Conservation (phyloP, 257 asterid species). For the Nicotiana knightiana region DNA sequence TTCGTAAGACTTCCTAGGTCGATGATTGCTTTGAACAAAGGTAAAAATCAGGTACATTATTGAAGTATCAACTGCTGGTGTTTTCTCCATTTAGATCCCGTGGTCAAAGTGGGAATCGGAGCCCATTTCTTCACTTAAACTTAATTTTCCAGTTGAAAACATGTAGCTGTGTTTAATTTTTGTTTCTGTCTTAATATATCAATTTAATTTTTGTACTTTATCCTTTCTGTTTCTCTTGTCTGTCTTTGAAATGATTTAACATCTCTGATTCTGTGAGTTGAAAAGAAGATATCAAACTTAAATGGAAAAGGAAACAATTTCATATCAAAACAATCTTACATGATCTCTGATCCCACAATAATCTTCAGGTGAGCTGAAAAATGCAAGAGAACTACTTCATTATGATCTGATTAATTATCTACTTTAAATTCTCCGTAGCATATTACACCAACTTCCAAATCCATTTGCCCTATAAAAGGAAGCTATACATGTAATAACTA, state of each 20-base stretch:
- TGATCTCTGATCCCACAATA: background rate
- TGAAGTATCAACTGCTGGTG: background rate
- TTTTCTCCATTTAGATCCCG: background rate
- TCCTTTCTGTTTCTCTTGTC: no score
- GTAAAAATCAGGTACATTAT: background rate
- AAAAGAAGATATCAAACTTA: background rate
- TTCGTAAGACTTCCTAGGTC: background rate
- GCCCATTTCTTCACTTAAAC: background rate
- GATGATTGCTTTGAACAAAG: background rate
- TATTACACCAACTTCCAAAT: background rate
- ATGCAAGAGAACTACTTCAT: background rate
- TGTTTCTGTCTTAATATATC: no score
- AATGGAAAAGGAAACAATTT: background rate
- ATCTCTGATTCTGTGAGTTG: background rate
- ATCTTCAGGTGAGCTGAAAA: background rate
- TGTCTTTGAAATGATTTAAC: no score
- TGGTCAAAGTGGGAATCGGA: no score
- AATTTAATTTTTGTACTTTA: no score
- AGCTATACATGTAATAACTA: background rate
- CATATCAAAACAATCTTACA: background rate
- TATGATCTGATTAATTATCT: background rate
- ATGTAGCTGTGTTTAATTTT: background rate
- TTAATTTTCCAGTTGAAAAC: background rate
- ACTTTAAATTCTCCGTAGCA: background rate
- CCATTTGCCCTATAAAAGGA: no score